Base-by-base conservation (phyloP, 1,139 yeast species). In the Saccharomyces hybrid region DNA sequence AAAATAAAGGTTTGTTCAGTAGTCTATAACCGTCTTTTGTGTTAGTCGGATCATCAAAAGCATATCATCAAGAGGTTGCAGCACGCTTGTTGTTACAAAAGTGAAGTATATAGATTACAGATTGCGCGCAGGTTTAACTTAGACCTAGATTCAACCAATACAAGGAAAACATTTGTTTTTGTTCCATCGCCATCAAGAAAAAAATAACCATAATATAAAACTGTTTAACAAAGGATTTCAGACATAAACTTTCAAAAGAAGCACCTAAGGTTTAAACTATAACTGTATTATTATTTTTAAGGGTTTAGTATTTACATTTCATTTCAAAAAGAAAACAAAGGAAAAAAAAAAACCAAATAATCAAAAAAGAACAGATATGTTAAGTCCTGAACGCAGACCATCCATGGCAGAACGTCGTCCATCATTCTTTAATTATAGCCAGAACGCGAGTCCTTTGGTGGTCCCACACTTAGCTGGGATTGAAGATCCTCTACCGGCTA, bases 391-490 rank as follows among this genome's bases (percentile, higher is more conserved):
- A 57, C 70, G 77, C 57, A 83, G 89, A 62, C 80, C 83, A 50
- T 82, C 88, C 13, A 83, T 84, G 82, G 90, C 87, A 0, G 91
- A 85, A 66, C 75, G 82, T 54, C 73, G 80, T 48, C 78, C 80
- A 1, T 76, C 80, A 0, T 67, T 73, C 62, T 65, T 73, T 11
- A 56, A 61, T 38, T 51, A 61, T 16, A 56, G 58, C 20, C 59
- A 58, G 9, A 59, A 57, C 31, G 52, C 56, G 42, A 77, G 88
- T 59, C 88, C 95, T 5, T 78, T 89, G 13, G 81, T 86, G 47
- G 89, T 89, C 34, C 97, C 97, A 5, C 90, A 84, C 56, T 75
- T 86, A 55, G 88, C 89, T 0, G 93, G 91, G 2, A 77, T 85
- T 54, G 93, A 86, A 61, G 80, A 83, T 60, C 90, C 93, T 2